phyloP scores from a whole-genome alignment of 371 early-diverging fungal species.

The Mortierella sp. region DNA sequence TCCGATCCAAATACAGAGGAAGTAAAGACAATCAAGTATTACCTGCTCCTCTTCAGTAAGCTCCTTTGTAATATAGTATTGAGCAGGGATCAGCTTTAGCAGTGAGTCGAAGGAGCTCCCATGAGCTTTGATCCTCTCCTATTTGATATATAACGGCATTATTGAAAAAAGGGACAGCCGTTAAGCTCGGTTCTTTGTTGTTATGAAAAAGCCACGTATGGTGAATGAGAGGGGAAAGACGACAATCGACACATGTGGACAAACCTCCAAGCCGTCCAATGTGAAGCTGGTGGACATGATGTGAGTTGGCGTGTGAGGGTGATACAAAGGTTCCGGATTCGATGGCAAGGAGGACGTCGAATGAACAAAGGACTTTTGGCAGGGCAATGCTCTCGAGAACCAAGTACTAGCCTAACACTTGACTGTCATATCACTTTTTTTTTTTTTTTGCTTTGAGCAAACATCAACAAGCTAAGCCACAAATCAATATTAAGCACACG shows the following conservation, averaged over 20 bases:
- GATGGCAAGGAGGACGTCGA: slow-evolving; percentile 9
- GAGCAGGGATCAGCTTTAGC: slow-evolving; percentile 79
- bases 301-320: slow-evolving; percentile 16
- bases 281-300: slow-evolving; percentile 46
- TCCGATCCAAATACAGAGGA: background rate
- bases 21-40: slow-evolving; percentile 1
- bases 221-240: background rate
- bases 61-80: slow-evolving; percentile 76
- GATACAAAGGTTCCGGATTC: slow-evolving; percentile 12
- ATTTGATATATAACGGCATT: background rate
- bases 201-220: background rate
- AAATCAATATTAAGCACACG: background rate
- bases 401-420: slow-evolving; percentile 1
- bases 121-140: slow-evolving; percentile 73
- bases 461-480: slow-evolving; percentile 23
- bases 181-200: background rate
- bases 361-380: slow-evolving; percentile 4
- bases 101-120: slow-evolving; percentile 73
- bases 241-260: background rate
- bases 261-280: slow-evolving; percentile 53
- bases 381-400: background rate
- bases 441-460: slow-evolving; percentile 20
- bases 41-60: slow-evolving; percentile 60
- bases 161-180: background rate
- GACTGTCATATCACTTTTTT: slow-evolving; percentile 15